Base-by-base conservation (phyloP, 192 early-diverging fungal species). In the Entomortierella parvispora region DNA sequence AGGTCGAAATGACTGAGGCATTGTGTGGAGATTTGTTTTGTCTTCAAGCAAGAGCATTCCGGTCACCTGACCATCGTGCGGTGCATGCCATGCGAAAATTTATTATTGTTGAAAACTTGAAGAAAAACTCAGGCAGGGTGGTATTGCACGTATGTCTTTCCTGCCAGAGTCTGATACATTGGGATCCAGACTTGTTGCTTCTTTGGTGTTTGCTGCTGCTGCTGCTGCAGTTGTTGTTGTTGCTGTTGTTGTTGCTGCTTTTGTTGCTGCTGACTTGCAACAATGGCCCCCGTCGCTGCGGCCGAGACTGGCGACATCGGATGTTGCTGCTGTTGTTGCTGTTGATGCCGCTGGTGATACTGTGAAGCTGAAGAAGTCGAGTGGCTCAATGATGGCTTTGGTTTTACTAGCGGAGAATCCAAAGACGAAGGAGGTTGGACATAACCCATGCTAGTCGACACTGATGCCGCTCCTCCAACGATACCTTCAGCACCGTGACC, bases 131-230 rank as follows among this genome's bases (percentile, higher is more conserved):
- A n/a, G n/a, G n/a, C n/a, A 40, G 12, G 37, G 12, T 40, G 37
- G 37, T 76, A 76, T 25, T 76, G 65, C 0, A 76, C 72, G n/a
- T 76, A 76, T 2, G 54, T 57, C 31, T 68, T 76, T 50, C 65
- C 65, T 14, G 23, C 20, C 0, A 63, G 25, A 2, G 58, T 62
- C 28, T 76, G 72, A 25, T 76, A 76, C 50, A 68, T 63, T 0
- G 72, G 72, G 12, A 76, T 62, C 72, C 72, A 76, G 25, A 76
- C 53, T 26, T 76, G 72, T 37, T 76, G 72, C 65, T 68, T 76
- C 20, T 33, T 62, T 2, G 63, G 58, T 7, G n/a, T 48, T 11
- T 37, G 60, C 18, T 15, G 61, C 26, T 44, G 57, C 42, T 40
- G 58, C 25, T 25, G 7, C 26, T 28, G 54, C 9, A 51, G 61